Conservation (phyloP, 495 filamentous ascomycete genomes). For the Hypoxylon lienhwacheense region DNA sequence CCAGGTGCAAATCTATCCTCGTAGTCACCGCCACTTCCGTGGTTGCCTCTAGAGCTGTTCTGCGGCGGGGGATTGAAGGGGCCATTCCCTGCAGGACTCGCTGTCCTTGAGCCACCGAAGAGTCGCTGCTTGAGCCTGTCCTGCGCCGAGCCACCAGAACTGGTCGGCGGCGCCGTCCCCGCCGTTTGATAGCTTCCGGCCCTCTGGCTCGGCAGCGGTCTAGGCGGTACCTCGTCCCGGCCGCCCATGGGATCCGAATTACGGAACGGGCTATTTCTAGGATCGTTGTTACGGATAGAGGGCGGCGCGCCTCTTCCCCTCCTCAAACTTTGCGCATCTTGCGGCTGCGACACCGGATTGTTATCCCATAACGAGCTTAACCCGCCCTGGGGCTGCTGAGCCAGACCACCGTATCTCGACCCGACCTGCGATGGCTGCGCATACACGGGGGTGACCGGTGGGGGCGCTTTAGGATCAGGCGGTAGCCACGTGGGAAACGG, state of each 20-base stretch:
- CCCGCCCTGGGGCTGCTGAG: slow-evolving; percentile 40
- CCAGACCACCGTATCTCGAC: slow-evolving; percentile 53
- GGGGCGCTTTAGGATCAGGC: slow-evolving; percentile 73
- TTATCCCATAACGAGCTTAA: slow-evolving; percentile 87
- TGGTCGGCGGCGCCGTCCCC: slow-evolving; percentile 43
- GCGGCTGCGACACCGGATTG: slow-evolving; percentile 43
- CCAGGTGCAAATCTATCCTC: slow-evolving; percentile 51
- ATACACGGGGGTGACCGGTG: slow-evolving; percentile 55
- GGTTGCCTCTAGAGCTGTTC: slow-evolving; percentile 34
- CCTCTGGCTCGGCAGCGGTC: slow-evolving; percentile 70
- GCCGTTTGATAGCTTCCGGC: slow-evolving; percentile 69
- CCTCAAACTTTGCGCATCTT: slow-evolving; percentile 60
- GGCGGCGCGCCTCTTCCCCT: slow-evolving; percentile 43
- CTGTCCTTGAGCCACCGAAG: slow-evolving; percentile 49
- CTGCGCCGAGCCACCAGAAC: slow-evolving; percentile 46
- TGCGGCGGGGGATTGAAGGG: slow-evolving; percentile 46
- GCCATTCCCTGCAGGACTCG: slow-evolving; percentile 42
- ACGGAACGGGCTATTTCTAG: slow-evolving; percentile 35
- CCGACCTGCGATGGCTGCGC: slow-evolving; percentile 54
- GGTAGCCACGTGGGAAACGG: slow-evolving; percentile 88
- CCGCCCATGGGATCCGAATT: slow-evolving; percentile 43
- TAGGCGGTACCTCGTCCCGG: slow-evolving; percentile 45
- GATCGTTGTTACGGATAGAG: slow-evolving; percentile 31
- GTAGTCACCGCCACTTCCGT: slow-evolving; percentile 42
- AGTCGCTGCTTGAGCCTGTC: slow-evolving; percentile 55